phyloP scores from a whole-genome alignment of 116 monocot genomes.

The Iris pallida region DNA sequence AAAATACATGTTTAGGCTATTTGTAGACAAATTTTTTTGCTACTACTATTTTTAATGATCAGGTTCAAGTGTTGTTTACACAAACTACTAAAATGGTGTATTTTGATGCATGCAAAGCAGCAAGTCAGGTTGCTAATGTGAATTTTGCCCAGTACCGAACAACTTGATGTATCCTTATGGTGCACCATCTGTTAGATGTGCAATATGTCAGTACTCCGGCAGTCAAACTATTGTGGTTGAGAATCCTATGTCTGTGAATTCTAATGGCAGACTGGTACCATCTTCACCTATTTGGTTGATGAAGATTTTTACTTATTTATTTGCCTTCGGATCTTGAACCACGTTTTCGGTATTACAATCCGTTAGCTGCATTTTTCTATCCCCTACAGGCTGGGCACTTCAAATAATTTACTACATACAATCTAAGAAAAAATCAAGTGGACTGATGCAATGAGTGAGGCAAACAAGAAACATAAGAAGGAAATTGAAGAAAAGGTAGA shows the following conservation, averaged over 20 bases:
- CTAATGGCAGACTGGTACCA: no score
- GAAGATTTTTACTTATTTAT: no score
- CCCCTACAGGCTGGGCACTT: conserved; percentile 78
- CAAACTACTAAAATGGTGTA: no score
- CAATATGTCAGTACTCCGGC: conserved; percentile 73
- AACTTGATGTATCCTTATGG: conserved; percentile 88
- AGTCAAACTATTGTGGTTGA: conserved; percentile 16
- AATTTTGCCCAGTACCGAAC: conserved; percentile 78
- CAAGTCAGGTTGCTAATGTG: conserved; percentile 70
- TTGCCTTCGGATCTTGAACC: no score
- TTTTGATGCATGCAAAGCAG: conserved; percentile 34
- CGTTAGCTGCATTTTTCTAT: no score
- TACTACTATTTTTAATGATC: no score
- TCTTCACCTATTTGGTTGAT: no score
- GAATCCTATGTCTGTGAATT: conserved; percentile 22
- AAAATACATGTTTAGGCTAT: no score
- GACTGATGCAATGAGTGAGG: conserved; percentile 89
- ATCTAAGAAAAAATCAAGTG: conserved; percentile 98
- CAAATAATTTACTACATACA: conserved; percentile 64
- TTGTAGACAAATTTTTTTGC: no score
- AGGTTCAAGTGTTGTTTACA: no score
- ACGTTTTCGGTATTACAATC: no score
- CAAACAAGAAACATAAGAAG: conserved; percentile 68
- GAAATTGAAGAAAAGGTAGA: conserved; percentile 87
- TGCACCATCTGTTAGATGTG: conserved; percentile 85